Evolutionary conservation across 2,329 filamentous ascomycete genomes (phyloP), one percentile per base, ranked within the genome.

Genomic region (Aureobasidium sp.): DNA sequence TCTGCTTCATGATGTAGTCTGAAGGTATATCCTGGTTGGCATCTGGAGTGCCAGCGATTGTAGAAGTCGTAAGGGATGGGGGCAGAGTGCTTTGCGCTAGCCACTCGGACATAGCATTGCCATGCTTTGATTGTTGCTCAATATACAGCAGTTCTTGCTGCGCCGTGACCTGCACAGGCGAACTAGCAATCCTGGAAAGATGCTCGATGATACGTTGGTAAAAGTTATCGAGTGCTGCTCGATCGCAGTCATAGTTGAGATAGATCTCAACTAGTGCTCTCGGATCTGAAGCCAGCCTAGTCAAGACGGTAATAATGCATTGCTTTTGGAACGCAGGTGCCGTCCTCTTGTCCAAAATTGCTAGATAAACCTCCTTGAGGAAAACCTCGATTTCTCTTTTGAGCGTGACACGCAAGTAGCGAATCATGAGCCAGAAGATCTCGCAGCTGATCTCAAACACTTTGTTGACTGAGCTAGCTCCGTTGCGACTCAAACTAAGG

Each of bases 331-430:
- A 91, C 11, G 88, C 77, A 4, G 93, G 93, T 0, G 93, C 91
- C 63, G 86, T 92, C 65, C 88, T 86, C 73, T 93, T 89, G 54
- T 96, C 93, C 40, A 99, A 78, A 45, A 97, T 90, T 0, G 92
- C 88, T 5, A 99, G 79, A 71, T 99, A 99, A 33, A 99, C 95
- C 71, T 99, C 94, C 72, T 97, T 97, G 63, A 99, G 76, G 71
- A 99, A 97, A 0, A 99, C 93, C 74, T 97, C 94, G 61, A 99
- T 89, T 72, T 99, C 94, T 83, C 96, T 96, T 85, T 99, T 99
- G 75, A 99, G 89, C 65, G 92, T 88, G 2, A 94, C 88, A 64
- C 95, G 85, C 85, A 99, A 89, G 69, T 91, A 88, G 73, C 95
- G 96, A 47, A 97, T 78, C 87, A 97, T 96, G 62, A 97, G 81